Percentiles rank a stretch among this genome's conserved stretches.
These are phyloP conservation scores for Agrocybe praecox DNA, from an alignment of 768 basidiomycete genomes.

Conservation along the genomic window DNA sequence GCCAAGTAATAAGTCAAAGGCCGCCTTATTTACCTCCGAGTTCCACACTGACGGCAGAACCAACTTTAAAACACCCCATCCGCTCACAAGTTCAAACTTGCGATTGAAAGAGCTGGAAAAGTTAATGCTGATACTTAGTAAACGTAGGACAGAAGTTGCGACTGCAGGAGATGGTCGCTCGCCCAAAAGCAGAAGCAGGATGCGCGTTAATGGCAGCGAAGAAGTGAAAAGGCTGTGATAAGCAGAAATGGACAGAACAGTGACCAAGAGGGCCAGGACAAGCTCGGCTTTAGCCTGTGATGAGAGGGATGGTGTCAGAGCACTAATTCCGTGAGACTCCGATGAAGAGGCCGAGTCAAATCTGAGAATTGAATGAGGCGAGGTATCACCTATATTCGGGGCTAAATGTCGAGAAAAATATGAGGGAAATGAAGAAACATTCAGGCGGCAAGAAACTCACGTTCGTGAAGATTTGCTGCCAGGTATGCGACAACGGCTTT, in stretches of 20 bases:
- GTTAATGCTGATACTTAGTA: conserved; percentile 59
- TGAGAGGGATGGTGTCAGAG: not conserved
- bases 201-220: conserved; percentile 76
- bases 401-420: conserved; percentile 6
- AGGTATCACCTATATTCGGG: conserved; percentile 31
- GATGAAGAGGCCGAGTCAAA: conserved; percentile 46
- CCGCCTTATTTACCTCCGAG: conserved; percentile 60
- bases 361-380: conserved; percentile 58
- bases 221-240: conserved; percentile 73
- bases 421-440: conserved; percentile 8
- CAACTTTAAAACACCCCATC: conserved; percentile 76
- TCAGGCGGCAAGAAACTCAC: conserved; percentile 40
- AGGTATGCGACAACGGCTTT: conserved; percentile 88
- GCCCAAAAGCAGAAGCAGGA: conserved; percentile 79
- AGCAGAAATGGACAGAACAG: conserved; percentile 55
- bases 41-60: conserved; percentile 75
- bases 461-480: conserved; percentile 74
- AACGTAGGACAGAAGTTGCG: conserved; percentile 57
- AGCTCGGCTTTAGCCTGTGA: conserved; percentile 64
- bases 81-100: conserved; percentile 85
- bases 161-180: conserved; percentile 66
- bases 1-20: conserved; percentile 74
- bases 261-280: conserved; percentile 66
- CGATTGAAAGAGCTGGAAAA: conserved; percentile 66
- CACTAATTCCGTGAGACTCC: not conserved